Conservation (phyloP, 208 protist species). For the Trichomonas tenax region DNA sequence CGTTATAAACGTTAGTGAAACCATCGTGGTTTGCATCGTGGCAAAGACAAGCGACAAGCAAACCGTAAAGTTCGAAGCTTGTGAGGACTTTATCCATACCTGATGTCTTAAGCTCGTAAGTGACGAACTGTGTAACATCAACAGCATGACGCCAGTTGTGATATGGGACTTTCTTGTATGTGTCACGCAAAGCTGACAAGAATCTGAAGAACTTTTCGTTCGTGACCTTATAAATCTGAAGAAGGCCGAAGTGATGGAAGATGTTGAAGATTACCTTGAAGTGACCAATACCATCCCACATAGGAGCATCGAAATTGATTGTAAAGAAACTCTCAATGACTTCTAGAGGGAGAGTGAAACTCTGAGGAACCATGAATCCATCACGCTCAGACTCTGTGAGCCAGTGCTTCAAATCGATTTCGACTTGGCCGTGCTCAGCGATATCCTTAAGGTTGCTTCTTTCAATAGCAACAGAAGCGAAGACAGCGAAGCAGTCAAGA, state of each 20-base stretch:
- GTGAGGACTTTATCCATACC: slow-evolving; percentile 48
- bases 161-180: no score
- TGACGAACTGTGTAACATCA: slow-evolving; percentile 50
- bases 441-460: background rate
- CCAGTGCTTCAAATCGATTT: background rate
- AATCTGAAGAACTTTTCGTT: slow-evolving; percentile 8
- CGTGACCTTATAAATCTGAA: slow-evolving; percentile 15
- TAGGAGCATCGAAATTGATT: background rate
- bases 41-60: slow-evolving; percentile 65
- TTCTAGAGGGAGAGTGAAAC: background rate
- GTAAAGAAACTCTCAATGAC: background rate
- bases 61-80: slow-evolving; percentile 59
- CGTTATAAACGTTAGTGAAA: slow-evolving; percentile 79
- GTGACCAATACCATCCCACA: background rate
- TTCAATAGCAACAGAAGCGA: background rate
- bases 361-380: background rate
- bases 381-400: background rate
- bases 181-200: background rate
- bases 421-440: background rate
- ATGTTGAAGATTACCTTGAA: background rate
- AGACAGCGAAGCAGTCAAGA: background rate
- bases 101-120: slow-evolving; percentile 27
- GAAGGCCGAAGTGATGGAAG: slow-evolving; percentile 16
- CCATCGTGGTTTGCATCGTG: slow-evolving; percentile 89
- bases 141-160: slow-evolving; percentile 54